phyloP scores from a whole-genome alignment of 1,284 basidiomycete genomes.

The Pseudozyma sp. region DNA sequence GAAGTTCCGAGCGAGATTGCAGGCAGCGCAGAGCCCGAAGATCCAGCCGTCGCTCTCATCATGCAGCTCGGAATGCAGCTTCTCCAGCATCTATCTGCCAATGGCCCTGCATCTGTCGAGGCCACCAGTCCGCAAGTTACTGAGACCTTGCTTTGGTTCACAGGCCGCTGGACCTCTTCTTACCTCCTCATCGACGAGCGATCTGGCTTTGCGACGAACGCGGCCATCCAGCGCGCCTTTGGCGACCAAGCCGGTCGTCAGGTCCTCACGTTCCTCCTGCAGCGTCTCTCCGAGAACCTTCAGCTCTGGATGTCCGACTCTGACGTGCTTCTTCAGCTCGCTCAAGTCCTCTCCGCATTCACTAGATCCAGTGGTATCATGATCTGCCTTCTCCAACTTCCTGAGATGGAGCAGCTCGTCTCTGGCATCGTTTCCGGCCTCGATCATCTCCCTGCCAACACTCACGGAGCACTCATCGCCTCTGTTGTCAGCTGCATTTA shows the following conservation, averaged over 20 bases:
- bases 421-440: constrained; percentile 45
- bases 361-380: constrained; percentile 55
- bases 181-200: constrained; percentile 51
- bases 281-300: constrained; percentile 53
- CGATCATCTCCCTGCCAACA: constrained; percentile 55
- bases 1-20: constrained; percentile 47
- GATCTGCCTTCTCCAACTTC: constrained; percentile 51
- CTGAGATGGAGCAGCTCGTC: constrained; percentile 54
- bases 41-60: constrained; percentile 45
- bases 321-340: constrained; percentile 59
- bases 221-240: constrained; percentile 41
- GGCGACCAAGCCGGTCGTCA: constrained; percentile 50
- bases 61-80: constrained; percentile 52
- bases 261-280: constrained; percentile 56
- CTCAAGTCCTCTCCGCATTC: constrained; percentile 55
- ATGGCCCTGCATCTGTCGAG: constrained; percentile 31
- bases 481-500: constrained; percentile 62
- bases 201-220: constrained; percentile 36
- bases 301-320: constrained; percentile 60
- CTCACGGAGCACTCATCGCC: constrained; percentile 56
- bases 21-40: constrained; percentile 25
- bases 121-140: constrained; percentile 61
- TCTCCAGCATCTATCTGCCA: constrained; percentile 42
- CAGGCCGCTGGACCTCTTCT: constrained; percentile 60
- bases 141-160: constrained; percentile 60